Evolutionary conservation across 75 land plant genomes (phyloP).

Genomic region (Pinus albicaulis): DNA sequence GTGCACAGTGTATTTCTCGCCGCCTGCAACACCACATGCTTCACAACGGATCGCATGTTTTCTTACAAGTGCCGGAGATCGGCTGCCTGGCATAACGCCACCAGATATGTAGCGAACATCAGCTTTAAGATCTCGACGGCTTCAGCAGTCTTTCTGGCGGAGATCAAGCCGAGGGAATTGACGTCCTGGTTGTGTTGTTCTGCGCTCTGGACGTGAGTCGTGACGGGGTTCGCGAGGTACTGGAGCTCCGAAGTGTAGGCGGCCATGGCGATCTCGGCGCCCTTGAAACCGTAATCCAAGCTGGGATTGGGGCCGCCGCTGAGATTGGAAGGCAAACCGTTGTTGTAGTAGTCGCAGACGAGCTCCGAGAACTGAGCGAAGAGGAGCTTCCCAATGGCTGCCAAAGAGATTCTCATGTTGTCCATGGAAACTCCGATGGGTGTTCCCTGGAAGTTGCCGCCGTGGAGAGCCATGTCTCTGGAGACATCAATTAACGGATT

Average conservation of each 20-base stretch:
- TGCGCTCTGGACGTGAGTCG: conserved; percentile 50
- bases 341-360: conserved; percentile 49
- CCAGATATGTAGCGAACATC: conserved; percentile 41
- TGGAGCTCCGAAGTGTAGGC: conserved; percentile 52
- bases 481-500: conserved; percentile 31
- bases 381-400: conserved; percentile 49
- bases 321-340: conserved; percentile 51
- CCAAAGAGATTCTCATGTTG: conserved; percentile 40
- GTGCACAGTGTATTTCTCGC: conserved; percentile 27
- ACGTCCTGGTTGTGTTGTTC: conserved; percentile 58
- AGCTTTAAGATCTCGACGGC: conserved; percentile 39
- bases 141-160: conserved; percentile 48
- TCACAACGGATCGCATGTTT: conserved; percentile 32
- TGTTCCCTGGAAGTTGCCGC: conserved; percentile 61
- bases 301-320: conserved; percentile 40
- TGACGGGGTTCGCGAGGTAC: conserved; percentile 48
- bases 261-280: conserved; percentile 62
- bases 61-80: conserved; percentile 35
- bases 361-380: conserved; percentile 60
- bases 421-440: conserved; percentile 64
- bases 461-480: conserved; percentile 41
- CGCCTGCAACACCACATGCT: conserved; percentile 24
- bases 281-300: conserved; percentile 48
- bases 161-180: conserved; percentile 48
- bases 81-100: conserved; percentile 19